Percentiles rank a stretch among this genome's conserved stretches.
These are phyloP conservation scores for Cladosporium sp. DNA, from an alignment of 2,329 filamentous ascomycete species.

Conservation along the genomic window DNA sequence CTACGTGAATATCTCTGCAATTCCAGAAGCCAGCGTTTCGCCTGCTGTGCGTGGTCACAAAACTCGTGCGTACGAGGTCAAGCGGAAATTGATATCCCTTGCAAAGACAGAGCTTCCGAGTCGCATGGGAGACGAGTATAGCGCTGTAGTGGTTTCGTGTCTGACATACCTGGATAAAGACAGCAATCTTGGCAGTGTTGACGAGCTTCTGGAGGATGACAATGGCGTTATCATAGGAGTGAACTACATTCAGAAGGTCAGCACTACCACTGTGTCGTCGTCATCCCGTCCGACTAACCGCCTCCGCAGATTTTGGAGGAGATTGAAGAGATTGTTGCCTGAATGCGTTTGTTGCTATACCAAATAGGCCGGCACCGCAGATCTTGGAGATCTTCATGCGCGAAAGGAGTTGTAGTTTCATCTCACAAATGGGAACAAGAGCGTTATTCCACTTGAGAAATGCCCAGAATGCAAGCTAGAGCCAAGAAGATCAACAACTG, in stretches of 20 bases:
- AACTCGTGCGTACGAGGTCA: constrained; percentile 12
- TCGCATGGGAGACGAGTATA: constrained; percentile 33
- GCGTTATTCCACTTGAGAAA: too few species aligned
- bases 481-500: too few species aligned
- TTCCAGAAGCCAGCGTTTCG: neutral
- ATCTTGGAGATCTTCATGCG: too few species aligned
- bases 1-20: neutral
- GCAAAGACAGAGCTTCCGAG: constrained; percentile 23
- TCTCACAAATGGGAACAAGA: too few species aligned
- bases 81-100: constrained; percentile 21
- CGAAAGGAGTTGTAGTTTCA: too few species aligned
- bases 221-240: neutral
- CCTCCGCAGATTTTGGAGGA: too few species aligned
- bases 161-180: constrained; percentile 29
- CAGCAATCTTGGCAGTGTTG: constrained; percentile 4
- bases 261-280: too few species aligned
- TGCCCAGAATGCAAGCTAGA: too few species aligned
- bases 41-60: neutral
- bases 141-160: constrained; percentile 30
- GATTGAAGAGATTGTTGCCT: too few species aligned
- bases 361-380: too few species aligned
- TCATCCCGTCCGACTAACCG: too few species aligned
- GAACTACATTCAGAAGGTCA: neutral
- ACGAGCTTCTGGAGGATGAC: neutral
- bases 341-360: too few species aligned